Evolutionary conservation across 176 grass and related monocot genomes (phyloP).

Genomic region (Eleusine indica): DNA sequence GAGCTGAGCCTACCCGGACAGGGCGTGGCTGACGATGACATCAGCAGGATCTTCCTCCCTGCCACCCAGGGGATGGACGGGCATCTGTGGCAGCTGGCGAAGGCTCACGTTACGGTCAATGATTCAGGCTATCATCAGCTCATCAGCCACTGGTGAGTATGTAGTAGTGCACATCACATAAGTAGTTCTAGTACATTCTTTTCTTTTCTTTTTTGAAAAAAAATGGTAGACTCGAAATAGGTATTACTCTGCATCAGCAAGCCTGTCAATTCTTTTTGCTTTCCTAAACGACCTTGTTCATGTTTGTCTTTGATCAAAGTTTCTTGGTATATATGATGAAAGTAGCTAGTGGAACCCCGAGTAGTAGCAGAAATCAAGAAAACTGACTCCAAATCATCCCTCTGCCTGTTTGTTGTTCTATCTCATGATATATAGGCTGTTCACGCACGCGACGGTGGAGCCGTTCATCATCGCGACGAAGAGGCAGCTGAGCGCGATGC

Average conservation of each 20-base stretch:
- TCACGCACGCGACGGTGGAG: conserved; percentile 85
- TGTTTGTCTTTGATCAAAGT: too few relatives aligned
- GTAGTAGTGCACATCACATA: neutral
- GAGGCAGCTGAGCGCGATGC: conserved; percentile 88
- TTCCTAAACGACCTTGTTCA: too few relatives aligned
- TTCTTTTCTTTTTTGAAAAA: too few relatives aligned
- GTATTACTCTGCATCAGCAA: too few relatives aligned
- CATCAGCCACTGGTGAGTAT: conserved; percentile 87
- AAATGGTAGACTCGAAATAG: too few relatives aligned
- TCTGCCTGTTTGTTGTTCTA: neutral
- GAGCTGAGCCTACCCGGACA: conserved; percentile 69
- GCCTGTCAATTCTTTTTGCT: too few relatives aligned
- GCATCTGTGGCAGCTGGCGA: conserved; percentile 77
- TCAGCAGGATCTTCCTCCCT: conserved; percentile 64
- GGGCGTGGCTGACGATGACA: conserved; percentile 18
- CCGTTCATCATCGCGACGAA: conserved; percentile 89
- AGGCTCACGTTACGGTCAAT: conserved; percentile 81
- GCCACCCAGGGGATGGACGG: conserved; percentile 40
- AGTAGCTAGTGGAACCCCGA: too few relatives aligned
- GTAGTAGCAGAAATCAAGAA: too few relatives aligned
- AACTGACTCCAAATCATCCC: neutral
- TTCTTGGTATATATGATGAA: too few relatives aligned
- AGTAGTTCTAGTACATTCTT: neutral
- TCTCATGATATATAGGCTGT: conserved; percentile 44
- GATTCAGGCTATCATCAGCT: conserved; percentile 98